Evolutionary conservation across 1,139 yeast genomes (phyloP), one percentile per base, ranked within the genome.

Genomic region (Lodderomyces theae): DNA sequence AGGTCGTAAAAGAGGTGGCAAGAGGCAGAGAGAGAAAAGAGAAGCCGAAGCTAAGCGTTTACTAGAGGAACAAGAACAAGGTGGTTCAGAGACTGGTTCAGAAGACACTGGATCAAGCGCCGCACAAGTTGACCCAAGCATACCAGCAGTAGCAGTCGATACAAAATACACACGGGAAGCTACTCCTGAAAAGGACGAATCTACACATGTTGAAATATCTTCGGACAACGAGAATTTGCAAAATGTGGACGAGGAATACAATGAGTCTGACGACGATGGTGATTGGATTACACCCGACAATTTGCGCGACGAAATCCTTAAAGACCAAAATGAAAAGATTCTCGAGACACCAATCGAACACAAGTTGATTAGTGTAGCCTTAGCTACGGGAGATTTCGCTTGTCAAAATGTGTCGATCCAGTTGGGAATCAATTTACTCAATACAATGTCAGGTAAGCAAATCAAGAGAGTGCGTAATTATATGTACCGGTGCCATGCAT

Each of bases 251-350:
- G 80, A 74, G 46, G 81, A 74, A 9, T 78, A 70, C 41, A 74
- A 77, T 34, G 83, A 68, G 39, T 73, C 71, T 3, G 84, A 83
- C 44, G 94, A 85, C 50, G 96, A 86, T 50, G 96, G 94, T 17
- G 97, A 87, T 39, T 92, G 98, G 98, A 94, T 92, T 53, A 88
- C 96, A 0, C 85, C 92, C 5, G 96, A 86, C 6, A 90, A 89
- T 53, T 63, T 92, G 34, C 72, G 77, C 35, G 87, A 83, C 51
- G 80, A 79, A 41, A 71, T 86, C 57, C 61, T 80, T 36, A 82
- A 82, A 57, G 90, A 86, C 50, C 73, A 73, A 42, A 79, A 69
- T 32, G 79, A 72, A 51, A 60, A 60, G 10, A 56, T 63, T 13
- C 60, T 55, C 47, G 80, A 67, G 39, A 58, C 63, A 13, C 52